A percentile compares a stretch with the other conserved stretches of the same genome.
Evolutionary conservation across 2,329 filamentous ascomycete species (phyloP).

Genomic region (Nothophaeocryptopus gaeumannii): DNA sequence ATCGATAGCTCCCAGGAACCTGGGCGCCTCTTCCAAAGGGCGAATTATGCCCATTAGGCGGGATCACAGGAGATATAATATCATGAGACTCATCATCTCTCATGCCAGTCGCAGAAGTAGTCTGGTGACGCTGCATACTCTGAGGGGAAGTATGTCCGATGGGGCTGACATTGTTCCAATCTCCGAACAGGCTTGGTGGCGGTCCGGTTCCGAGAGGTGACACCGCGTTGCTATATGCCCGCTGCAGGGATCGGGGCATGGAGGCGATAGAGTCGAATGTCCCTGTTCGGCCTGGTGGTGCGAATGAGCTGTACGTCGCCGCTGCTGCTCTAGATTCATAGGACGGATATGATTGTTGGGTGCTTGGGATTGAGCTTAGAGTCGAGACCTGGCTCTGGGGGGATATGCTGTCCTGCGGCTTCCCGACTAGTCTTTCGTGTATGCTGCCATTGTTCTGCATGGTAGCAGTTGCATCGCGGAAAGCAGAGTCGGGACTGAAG

Average conservation of each 20-base stretch:
- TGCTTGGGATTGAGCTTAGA: slow-evolving; percentile 9
- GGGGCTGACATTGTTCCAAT: slow-evolving; percentile 30
- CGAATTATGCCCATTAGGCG: background rate
- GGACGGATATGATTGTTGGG: slow-evolving; percentile 1
- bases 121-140: background rate
- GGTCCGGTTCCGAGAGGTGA: slow-evolving; percentile 21
- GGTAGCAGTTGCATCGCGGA: slow-evolving; percentile 19
- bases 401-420: slow-evolving; percentile 4
- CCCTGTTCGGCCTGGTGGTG: slow-evolving; percentile 7
- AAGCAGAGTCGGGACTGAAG: slow-evolving; percentile 29
- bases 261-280: slow-evolving; percentile 18
- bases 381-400: slow-evolving; percentile 8
- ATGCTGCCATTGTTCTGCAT: background rate
- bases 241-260: slow-evolving; percentile 30
- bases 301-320: slow-evolving; percentile 8
- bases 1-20: slow-evolving; percentile 15
- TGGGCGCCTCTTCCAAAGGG: slow-evolving; percentile 10
- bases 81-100: slow-evolving; percentile 24
- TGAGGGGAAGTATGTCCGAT: slow-evolving; percentile 7
- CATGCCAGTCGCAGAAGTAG: slow-evolving; percentile 16
- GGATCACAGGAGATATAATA: slow-evolving; percentile 19
- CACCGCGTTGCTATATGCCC: slow-evolving; percentile 34
- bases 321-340: slow-evolving; percentile 3
- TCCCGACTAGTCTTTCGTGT: slow-evolving; percentile 2
- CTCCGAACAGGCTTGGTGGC: slow-evolving; percentile 26